Percentiles rank a stretch among this genome's conserved stretches.
phyloP scores from a whole-genome alignment of 192 early-diverging fungal genomes.

The Linnemannia schmuckeri region DNA sequence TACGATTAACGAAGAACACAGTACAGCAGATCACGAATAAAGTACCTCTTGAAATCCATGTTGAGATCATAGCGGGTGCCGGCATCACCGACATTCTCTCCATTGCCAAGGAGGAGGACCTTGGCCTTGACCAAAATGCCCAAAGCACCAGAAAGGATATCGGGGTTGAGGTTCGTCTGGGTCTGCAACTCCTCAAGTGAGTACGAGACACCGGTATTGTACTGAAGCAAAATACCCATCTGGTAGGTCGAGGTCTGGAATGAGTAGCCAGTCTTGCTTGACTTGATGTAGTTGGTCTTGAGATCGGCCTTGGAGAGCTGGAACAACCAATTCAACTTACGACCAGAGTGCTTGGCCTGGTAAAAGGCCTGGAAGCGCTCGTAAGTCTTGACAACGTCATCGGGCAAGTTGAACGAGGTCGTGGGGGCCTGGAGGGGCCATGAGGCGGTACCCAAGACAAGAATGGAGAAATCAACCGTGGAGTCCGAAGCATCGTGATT shows the following conservation, averaged over 20 bases:
- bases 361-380: conserved; percentile 91
- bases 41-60: conserved; percentile 77
- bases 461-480: conserved; percentile 83
- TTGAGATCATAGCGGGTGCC: conserved; percentile 81
- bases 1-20: neutral
- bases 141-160: conserved; percentile 77
- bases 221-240: conserved; percentile 94
- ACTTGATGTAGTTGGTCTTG: conserved; percentile 89
- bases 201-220: conserved; percentile 84
- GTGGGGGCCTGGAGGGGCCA: conserved; percentile 91
- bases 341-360: conserved; percentile 87
- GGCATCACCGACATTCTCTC: conserved; percentile 67
- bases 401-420: conserved; percentile 87
- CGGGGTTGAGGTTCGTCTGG: conserved; percentile 78
- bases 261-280: conserved; percentile 79
- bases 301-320: conserved; percentile 93
- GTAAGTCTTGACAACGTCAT: conserved; percentile 88
- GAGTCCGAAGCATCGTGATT: conserved; percentile 46
- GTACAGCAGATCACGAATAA: neutral
- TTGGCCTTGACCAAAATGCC: conserved; percentile 88
- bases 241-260: conserved; percentile 92
- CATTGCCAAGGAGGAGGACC: conserved; percentile 71
- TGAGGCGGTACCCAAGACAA: conserved; percentile 87
- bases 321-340: conserved; percentile 96
- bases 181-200: conserved; percentile 82